Evolutionary conservation across 495 filamentous ascomycete species (phyloP).

Genomic region (Talaromyces adpressus): DNA sequence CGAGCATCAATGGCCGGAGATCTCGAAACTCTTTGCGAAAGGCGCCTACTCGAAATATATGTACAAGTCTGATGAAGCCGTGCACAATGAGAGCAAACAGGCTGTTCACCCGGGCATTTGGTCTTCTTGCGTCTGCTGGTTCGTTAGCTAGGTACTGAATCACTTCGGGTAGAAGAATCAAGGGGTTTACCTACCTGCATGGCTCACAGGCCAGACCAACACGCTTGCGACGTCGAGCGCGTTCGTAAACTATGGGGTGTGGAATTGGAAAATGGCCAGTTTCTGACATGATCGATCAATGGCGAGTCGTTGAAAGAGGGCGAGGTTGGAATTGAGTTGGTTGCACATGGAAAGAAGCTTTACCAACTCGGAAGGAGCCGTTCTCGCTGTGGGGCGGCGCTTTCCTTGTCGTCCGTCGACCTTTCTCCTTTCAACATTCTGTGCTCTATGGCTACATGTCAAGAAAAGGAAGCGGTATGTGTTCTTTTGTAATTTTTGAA

Average conservation of each 20-base stretch:
- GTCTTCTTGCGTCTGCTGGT: constrained; percentile 36
- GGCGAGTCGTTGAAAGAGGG: not conserved
- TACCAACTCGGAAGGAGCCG: not conserved
- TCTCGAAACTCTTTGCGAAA: constrained; percentile 8
- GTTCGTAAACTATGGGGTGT: not conserved
- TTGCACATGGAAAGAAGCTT: not conserved
- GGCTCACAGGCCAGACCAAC: constrained; percentile 41
- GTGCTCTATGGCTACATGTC: not conserved
- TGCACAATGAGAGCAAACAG: constrained; percentile 38
- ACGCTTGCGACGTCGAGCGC: constrained; percentile 20
- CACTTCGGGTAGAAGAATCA: not conserved
- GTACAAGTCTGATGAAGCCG: constrained; percentile 34
- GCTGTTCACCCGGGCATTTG: constrained; percentile 42
- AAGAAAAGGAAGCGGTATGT: not conserved
- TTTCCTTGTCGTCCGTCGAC: not conserved
- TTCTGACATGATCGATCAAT: not conserved
- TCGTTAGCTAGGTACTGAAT: not conserved
- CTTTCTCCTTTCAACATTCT: not conserved
- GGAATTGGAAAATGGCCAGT: not conserved
- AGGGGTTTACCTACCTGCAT: constrained; percentile 36
- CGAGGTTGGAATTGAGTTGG: not conserved
- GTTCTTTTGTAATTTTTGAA: not conserved
- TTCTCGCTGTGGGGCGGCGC: not conserved
- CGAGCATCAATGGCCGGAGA: constrained; percentile 1
- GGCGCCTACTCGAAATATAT: constrained; percentile 34